Evolutionary conservation across 73 alveolate genomes (phyloP).

Genomic region (Effrenium voratum): DNA sequence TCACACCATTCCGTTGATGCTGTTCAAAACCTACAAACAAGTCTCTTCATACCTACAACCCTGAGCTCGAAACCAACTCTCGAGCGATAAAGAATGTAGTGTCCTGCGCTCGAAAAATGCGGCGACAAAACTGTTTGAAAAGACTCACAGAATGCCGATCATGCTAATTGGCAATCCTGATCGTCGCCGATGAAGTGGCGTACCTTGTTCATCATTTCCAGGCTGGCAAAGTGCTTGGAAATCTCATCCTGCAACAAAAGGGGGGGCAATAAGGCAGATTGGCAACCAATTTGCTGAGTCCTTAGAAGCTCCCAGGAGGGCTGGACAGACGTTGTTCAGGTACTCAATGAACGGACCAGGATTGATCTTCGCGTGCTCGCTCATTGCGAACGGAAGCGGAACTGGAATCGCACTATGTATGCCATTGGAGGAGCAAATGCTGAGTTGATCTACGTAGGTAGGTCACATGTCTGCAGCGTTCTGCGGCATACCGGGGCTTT

Average conservation of each 20-base stretch:
- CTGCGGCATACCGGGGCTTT: no score
- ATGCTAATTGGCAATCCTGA: no score
- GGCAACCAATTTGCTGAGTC: neutral
- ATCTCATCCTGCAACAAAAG: conserved; percentile 26
- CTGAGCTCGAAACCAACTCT: conserved; percentile 38
- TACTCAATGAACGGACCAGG: conserved; percentile 86
- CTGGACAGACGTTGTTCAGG: conserved; percentile 85
- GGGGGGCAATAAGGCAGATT: neutral
- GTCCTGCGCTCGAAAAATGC: no score
- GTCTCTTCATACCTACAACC: neutral
- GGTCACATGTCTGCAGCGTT: no score
- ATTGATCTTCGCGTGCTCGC: conserved; percentile 76
- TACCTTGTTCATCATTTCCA: conserved; percentile 91
- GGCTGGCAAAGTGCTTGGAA: conserved; percentile 70
- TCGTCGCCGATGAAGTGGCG: conserved; percentile 79
- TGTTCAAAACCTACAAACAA: no score
- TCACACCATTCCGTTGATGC: no score
- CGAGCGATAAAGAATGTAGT: conserved; percentile 75
- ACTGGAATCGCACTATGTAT: no score
- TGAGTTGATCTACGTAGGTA: no score
- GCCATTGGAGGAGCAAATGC: no score
- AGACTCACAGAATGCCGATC: no score
- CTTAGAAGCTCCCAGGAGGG: conserved; percentile 86
- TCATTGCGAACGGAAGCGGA: no score
- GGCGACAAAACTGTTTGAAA: no score